phyloP scores from a whole-genome alignment of 768 basidiomycete genomes.

The Suillus occidentalis region DNA sequence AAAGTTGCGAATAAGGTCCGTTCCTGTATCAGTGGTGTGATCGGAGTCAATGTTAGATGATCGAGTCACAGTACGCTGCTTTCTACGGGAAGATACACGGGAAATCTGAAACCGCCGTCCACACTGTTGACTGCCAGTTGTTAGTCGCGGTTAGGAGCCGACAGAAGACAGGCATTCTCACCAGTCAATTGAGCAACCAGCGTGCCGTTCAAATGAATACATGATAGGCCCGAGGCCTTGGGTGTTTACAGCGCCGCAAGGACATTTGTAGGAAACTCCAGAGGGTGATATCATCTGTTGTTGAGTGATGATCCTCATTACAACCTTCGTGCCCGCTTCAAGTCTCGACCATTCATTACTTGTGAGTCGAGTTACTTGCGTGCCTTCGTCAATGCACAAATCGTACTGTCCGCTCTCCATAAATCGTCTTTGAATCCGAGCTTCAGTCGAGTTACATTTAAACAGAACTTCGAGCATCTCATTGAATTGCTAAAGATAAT shows the following conservation, averaged over 20 bases:
- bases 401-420: slow-evolving; percentile 24
- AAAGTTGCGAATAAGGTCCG: not conserved
- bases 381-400: slow-evolving; percentile 25
- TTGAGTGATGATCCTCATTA: slow-evolving; percentile 25
- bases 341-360: slow-evolving; percentile 22
- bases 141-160: slow-evolving; percentile 3
- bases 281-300: slow-evolving; percentile 13
- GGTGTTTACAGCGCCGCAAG: slow-evolving; percentile 20
- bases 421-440: slow-evolving; percentile 24
- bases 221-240: slow-evolving; percentile 12
- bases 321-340: slow-evolving; percentile 26
- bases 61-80: not conserved
- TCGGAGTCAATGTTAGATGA: not conserved
- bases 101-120: slow-evolving; percentile 27
- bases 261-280: not conserved
- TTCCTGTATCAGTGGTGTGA: not conserved
- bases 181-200: slow-evolving; percentile 25
- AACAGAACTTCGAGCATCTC: slow-evolving; percentile 18
- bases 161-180: slow-evolving; percentile 4
- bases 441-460: slow-evolving; percentile 17
- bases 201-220: slow-evolving; percentile 23
- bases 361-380: slow-evolving; percentile 24
- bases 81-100: not conserved
- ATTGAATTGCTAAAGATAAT: slow-evolving; percentile 20
- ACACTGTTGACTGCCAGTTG: slow-evolving; percentile 18